phyloP scores from a whole-genome alignment of 2,329 filamentous ascomycete species.

The Fusarium sp. region DNA sequence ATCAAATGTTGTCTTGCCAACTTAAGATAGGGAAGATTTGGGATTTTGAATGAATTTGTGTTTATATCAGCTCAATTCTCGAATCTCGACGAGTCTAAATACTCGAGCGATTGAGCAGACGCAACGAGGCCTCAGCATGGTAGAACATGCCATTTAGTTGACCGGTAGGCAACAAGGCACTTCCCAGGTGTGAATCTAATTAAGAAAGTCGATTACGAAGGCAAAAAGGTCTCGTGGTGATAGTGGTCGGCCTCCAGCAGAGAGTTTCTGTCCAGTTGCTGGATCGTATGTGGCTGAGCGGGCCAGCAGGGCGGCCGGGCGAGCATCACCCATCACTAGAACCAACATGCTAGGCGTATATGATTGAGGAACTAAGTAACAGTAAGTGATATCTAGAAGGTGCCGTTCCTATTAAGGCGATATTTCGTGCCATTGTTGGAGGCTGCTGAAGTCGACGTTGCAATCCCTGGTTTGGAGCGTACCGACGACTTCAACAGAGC shows the following conservation, averaged over 20 bases:
- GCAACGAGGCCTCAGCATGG: not conserved
- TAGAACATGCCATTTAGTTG: not conserved
- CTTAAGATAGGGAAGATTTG: too few species aligned
- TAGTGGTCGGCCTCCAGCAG: not conserved
- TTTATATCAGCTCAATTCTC: not conserved
- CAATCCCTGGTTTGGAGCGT: too few species aligned
- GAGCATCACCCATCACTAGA: not conserved
- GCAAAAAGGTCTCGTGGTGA: too few species aligned
- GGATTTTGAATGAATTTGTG: too few species aligned
- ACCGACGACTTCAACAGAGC: too few species aligned
- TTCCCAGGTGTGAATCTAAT: not conserved
- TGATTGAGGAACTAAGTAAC: too few species aligned
- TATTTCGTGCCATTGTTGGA: too few species aligned
- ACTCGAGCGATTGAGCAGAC: not conserved
- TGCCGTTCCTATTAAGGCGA: too few species aligned
- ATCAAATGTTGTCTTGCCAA: too few species aligned
- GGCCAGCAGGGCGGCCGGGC: not conserved
- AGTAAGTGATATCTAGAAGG: too few species aligned
- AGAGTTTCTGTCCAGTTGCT: not conserved
- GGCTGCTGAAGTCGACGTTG: too few species aligned
- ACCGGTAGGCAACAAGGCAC: conserved; percentile 12
- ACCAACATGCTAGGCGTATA: not conserved
- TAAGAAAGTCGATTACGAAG: not conserved
- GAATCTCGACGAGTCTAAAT: not conserved
- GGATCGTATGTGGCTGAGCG: conserved; percentile 6